Evolutionary conservation across 495 filamentous ascomycete genomes (phyloP).

Genomic region (Xylaria sp.): DNA sequence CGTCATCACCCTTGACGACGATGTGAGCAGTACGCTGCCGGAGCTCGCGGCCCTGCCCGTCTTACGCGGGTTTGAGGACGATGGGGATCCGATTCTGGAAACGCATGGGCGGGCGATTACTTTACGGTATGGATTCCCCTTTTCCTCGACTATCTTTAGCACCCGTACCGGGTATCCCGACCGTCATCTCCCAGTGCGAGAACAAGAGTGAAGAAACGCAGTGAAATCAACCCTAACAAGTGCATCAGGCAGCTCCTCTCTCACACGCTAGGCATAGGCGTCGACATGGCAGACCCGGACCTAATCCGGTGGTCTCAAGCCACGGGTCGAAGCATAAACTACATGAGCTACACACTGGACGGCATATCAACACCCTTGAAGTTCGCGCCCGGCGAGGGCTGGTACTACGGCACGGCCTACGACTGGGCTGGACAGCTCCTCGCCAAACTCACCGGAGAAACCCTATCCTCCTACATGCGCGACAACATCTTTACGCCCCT

Average conservation of each 20-base stretch:
- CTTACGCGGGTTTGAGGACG: conserved; percentile 38
- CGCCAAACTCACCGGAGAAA: conserved; percentile 34
- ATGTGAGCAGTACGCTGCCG: conserved; percentile 41
- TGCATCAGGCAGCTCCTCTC: conserved; percentile 38
- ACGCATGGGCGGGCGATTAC: conserved; percentile 39
- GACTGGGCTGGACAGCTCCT: conserved; percentile 47
- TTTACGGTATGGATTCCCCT: conserved; percentile 25
- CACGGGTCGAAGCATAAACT: background rate
- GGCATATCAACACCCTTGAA: conserved; percentile 36
- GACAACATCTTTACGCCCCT: conserved; percentile 38
- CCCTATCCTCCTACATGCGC: conserved; percentile 40
- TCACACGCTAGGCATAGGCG: conserved; percentile 43
- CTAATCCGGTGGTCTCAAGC: conserved; percentile 30
- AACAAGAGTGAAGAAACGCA: too few species aligned
- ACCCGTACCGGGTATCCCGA: too few species aligned
- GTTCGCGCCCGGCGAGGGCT: conserved; percentile 47
- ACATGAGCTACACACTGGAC: background rate
- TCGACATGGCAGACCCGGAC: conserved; percentile 37
- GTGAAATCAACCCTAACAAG: background rate
- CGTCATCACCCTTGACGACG: conserved; percentile 43
- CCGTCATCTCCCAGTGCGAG: too few species aligned
- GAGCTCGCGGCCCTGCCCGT: conserved; percentile 40
- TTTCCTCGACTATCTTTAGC: background rate
- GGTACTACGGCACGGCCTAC: conserved; percentile 43
- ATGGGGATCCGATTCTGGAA: conserved; percentile 33